These are phyloP conservation scores for Parmales sp. DNA, from an alignment of 108 stramenopile genomes.

Conservation along the genomic window DNA sequence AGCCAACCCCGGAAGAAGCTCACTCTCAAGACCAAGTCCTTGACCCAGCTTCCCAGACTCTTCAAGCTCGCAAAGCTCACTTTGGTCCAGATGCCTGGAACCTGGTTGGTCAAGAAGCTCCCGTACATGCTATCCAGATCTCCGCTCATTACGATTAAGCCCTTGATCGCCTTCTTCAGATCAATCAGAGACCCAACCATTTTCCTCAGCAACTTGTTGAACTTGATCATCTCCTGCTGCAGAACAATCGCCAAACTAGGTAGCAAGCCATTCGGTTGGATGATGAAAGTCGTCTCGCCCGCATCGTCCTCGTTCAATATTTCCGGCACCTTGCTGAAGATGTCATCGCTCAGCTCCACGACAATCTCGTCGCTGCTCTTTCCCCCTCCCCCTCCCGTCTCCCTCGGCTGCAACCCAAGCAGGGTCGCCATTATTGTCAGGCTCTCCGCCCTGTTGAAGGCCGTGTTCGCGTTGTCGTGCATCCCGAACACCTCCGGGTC, in stretches of 20 bases:
- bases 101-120: slow-evolving; percentile 43
- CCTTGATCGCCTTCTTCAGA: slow-evolving; percentile 44
- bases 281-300: slow-evolving; percentile 46
- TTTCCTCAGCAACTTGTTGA: slow-evolving; percentile 35
- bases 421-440: slow-evolving; percentile 30
- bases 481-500: slow-evolving; percentile 58
- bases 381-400: slow-evolving; percentile 27
- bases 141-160: slow-evolving; percentile 42
- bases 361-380: slow-evolving; percentile 44
- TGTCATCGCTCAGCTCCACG: slow-evolving; percentile 14
- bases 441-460: slow-evolving; percentile 45
- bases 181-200: slow-evolving; percentile 29
- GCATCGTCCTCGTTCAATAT: slow-evolving; percentile 34
- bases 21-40: slow-evolving; percentile 37
- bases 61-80: slow-evolving; percentile 49
- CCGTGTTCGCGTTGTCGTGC: slow-evolving; percentile 61
- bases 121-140: slow-evolving; percentile 57
- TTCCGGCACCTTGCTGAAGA: slow-evolving; percentile 29
- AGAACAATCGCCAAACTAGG: slow-evolving; percentile 50
- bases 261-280: slow-evolving; percentile 41
- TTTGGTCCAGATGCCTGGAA: slow-evolving; percentile 35
- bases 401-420: slow-evolving; percentile 41
- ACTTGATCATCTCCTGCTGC: slow-evolving; percentile 54
- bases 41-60: slow-evolving; percentile 46
- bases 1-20: slow-evolving; percentile 44